Evolutionary conservation across 2,329 filamentous ascomycete species (phyloP).

Genomic region (Scedosporium dehoogii): DNA sequence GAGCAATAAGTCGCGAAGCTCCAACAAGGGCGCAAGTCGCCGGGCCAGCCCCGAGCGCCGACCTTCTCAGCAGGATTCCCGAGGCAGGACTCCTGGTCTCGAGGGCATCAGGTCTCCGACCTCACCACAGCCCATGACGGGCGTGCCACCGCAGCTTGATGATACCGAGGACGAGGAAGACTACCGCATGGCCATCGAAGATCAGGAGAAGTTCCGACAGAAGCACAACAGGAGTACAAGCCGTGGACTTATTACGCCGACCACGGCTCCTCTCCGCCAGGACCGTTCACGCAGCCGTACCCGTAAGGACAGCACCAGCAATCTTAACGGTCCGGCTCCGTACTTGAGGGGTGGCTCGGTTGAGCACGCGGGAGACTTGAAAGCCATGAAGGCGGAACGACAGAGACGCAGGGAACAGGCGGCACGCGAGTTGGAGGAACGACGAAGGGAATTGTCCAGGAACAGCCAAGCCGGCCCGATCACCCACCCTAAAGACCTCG

Average conservation of each 20-base stretch:
- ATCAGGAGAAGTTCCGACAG: constrained; percentile 45
- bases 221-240: constrained; percentile 38
- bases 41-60: constrained; percentile 36
- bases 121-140: constrained; percentile 47
- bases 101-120: constrained; percentile 23
- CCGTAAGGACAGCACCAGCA: not conserved
- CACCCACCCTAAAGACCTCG: constrained; percentile 56
- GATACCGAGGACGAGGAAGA: constrained; percentile 59
- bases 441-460: constrained; percentile 72
- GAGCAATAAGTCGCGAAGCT: constrained; percentile 25
- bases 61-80: constrained; percentile 34
- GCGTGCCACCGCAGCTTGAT: constrained; percentile 39
- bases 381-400: constrained; percentile 47
- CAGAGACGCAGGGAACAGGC: constrained; percentile 63
- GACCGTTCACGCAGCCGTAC: constrained; percentile 14
- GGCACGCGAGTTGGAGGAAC: constrained; percentile 79
- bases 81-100: constrained; percentile 54
- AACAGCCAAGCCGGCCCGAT: constrained; percentile 73
- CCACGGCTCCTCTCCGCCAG: not conserved
- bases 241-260: constrained; percentile 18
- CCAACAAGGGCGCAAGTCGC: constrained; percentile 35
- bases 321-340: not conserved
- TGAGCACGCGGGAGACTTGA: constrained; percentile 43
- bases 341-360: constrained; percentile 27
- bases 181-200: constrained; percentile 40